These are phyloP conservation scores for Drechslerella coelobrocha DNA, from an alignment of 2,329 filamentous ascomycete species.

Conservation along the genomic window DNA sequence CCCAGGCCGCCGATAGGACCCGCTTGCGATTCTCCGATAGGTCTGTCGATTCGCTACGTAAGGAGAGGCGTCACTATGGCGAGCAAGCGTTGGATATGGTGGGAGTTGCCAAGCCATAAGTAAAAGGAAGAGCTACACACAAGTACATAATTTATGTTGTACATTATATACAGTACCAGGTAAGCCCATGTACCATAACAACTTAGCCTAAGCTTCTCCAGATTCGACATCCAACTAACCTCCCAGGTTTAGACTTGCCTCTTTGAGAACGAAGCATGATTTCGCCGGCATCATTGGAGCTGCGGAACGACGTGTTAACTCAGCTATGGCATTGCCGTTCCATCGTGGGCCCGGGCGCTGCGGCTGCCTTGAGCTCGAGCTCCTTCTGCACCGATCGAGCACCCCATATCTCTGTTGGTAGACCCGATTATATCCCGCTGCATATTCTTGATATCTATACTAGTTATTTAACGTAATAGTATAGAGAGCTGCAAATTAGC, in stretches of 20 bases:
- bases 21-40: not conserved
- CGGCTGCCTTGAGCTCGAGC: not conserved
- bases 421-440: not conserved
- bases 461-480: not conserved
- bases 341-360: not conserved
- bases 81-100: not conserved
- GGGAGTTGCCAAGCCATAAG: not conserved
- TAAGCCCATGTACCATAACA: not conserved
- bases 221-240: conserved; percentile 1
- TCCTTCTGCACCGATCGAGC: too few relatives aligned
- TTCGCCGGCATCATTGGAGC: not conserved
- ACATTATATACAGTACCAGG: not conserved
- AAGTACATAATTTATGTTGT: not conserved
- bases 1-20: not conserved
- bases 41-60: not conserved
- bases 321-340: not conserved
- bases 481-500: not conserved
- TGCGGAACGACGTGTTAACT: not conserved
- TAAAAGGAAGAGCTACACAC: not conserved
- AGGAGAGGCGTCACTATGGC: not conserved
- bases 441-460: not conserved
- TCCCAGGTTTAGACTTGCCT: not conserved
- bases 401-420: not conserved
- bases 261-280: not conserved
- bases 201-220: not conserved